Evolutionary conservation across 768 basidiomycete species (phyloP).

Genomic region (Pleurotus giganteus): DNA sequence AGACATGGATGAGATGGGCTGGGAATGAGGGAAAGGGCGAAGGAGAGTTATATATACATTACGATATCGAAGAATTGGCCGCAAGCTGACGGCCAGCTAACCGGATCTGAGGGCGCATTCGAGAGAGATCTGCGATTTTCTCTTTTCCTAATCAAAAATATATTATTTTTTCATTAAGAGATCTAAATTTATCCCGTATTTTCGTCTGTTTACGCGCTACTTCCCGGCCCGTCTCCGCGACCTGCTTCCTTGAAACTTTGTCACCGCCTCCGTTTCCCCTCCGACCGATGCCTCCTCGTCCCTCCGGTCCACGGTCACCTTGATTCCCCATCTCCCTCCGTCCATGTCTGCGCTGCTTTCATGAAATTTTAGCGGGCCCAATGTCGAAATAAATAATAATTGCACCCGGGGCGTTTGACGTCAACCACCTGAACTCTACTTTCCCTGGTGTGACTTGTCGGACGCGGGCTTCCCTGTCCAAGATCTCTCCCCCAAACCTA

Average conservation of each 20-base stretch:
- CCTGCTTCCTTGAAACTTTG: slow-evolving; percentile 6
- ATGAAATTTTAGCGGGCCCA: too few relatives aligned
- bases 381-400: too few relatives aligned
- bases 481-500: slow-evolving; percentile 2
- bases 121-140: slow-evolving; percentile 6
- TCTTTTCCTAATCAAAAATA: slow-evolving; percentile 4
- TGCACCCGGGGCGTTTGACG: slow-evolving; percentile 9
- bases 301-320: not conserved
- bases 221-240: slow-evolving; percentile 11
- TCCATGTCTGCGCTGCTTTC: too few relatives aligned
- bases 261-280: slow-evolving; percentile 7
- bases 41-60: slow-evolving; percentile 27
- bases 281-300: not conserved
- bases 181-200: not conserved
- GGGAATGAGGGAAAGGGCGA: slow-evolving; percentile 23
- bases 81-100: slow-evolving; percentile 2
- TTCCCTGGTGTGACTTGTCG: not conserved
- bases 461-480: not conserved
- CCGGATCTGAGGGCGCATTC: slow-evolving; percentile 5
- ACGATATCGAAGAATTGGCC: slow-evolving; percentile 27
- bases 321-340: too few relatives aligned
- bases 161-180: slow-evolving; percentile 6
- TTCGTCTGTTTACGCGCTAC: not conserved
- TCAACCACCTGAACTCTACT: slow-evolving; percentile 7
- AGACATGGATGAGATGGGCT: slow-evolving; percentile 47